A percentile compares a stretch with the other conserved stretches of the same genome.
These are phyloP conservation scores for Dillenia turbinata DNA, from an alignment of 164 flowering plant species.

Conservation along the genomic window DNA sequence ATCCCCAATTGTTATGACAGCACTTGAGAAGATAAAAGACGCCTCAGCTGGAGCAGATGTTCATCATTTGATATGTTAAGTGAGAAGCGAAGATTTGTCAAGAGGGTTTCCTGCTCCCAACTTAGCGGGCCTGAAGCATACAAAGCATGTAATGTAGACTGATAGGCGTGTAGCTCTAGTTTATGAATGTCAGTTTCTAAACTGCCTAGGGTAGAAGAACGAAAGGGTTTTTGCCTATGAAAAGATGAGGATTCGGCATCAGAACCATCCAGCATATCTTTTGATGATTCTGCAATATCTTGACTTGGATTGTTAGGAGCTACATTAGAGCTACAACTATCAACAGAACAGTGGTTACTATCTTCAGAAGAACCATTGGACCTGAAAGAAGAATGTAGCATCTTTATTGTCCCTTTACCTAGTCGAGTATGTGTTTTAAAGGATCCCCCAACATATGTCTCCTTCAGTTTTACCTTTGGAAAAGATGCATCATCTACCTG, in stretches of 20 bases:
- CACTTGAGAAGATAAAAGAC: constrained; percentile 26
- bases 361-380: constrained; percentile 14
- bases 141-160: constrained; percentile 35
- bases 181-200: constrained; percentile 30
- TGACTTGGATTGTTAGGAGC: no score
- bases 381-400: background rate
- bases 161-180: constrained; percentile 40
- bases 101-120: constrained; percentile 49
- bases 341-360: constrained; percentile 27
- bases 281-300: no score
- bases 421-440: constrained; percentile 7
- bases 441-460: constrained; percentile 11
- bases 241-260: constrained; percentile 26
- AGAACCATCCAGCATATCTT: no score
- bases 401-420: constrained; percentile 4
- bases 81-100: constrained; percentile 49
- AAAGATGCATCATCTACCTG: constrained; percentile 16
- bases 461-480: constrained; percentile 10
- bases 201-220: constrained; percentile 7
- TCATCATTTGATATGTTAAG: constrained; percentile 54
- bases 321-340: constrained; percentile 27
- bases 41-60: constrained; percentile 37
- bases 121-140: constrained; percentile 57
- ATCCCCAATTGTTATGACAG: constrained; percentile 4
- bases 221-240: constrained; percentile 7